phyloP scores from a whole-genome alignment of 2,329 filamentous ascomycete genomes.

The Colletotrichum shisoi region DNA sequence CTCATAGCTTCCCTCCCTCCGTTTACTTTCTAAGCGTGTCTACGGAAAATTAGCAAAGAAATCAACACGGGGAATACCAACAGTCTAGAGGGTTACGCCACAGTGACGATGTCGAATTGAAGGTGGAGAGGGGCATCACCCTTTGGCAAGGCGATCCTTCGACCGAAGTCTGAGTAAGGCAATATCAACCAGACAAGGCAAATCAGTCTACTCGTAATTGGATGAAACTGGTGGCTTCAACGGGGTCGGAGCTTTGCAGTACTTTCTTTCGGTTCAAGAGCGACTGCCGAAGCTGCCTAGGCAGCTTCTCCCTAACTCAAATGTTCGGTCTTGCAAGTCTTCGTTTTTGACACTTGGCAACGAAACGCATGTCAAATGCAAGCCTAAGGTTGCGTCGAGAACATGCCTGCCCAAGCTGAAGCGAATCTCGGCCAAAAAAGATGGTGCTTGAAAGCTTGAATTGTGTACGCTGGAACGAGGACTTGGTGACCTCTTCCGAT shows the following conservation, averaged over 20 bases:
- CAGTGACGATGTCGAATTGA: not conserved
- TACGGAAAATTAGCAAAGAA: not conserved
- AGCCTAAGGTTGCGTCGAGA: not conserved
- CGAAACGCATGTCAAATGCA: not conserved
- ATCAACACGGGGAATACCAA: not conserved
- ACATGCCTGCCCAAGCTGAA: not conserved
- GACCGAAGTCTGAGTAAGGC: too few species aligned
- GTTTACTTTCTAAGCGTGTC: not conserved
- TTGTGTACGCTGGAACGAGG: constrained; percentile 1
- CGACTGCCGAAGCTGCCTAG: not conserved
- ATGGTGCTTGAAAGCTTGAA: constrained; percentile 3
- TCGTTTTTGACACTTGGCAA: not conserved
- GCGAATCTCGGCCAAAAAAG: not conserved
- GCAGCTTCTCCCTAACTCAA: too few species aligned
- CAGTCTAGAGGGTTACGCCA: not conserved
- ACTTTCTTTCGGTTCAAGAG: not conserved
- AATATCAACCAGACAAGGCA: not conserved
- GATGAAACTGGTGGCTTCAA: not conserved
- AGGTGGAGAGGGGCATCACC: too few species aligned
- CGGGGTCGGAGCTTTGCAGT: too few species aligned
- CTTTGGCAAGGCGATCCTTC: not conserved
- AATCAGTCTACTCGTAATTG: not conserved
- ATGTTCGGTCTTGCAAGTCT: not conserved
- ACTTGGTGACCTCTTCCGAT: not conserved
- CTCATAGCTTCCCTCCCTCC: not conserved